Evolutionary conservation across 1,284 basidiomycete genomes (phyloP), one percentile per base, ranked within the genome.

Genomic region (Ganoderma sinense): DNA sequence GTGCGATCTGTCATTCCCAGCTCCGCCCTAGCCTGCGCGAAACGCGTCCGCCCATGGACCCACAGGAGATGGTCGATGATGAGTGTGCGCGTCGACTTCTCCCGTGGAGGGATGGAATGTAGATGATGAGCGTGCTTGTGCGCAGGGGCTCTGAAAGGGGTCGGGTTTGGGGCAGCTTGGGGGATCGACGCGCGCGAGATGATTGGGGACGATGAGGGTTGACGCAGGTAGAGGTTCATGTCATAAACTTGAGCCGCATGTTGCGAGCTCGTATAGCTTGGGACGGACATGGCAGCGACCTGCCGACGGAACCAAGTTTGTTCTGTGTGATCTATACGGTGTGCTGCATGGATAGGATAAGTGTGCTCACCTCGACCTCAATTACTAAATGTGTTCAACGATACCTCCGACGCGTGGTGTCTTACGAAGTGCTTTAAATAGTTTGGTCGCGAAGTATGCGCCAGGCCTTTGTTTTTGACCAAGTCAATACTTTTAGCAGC

Each of bases 41-140:
- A 92, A 69, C 93, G 87, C n/a, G 94, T 93, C 70, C 91, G 85
- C 5, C 87, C 89, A 80, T 95, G 94, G 6, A 91, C 91, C 92
- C 91, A 94, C 68, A 94, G 83, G 83, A 94, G 88, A 80, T 95
- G 91, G 80, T 95, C 93, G 69, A 95, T 88, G 73, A 95, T 94
- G 64, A 95, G 84, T 26, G 91, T 95, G 67, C 91, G 84, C 36
- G 91, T 94, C 56, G 89, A 93, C 83, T 93, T 94, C 81, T 93
- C 92, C 66, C 90, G 83, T 11, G 90, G 93, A 18, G 91, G 92
- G 63, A 94, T 93, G 10, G 91, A 89, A 77, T 89, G 91, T 14
- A 93, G 82, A 77, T 93, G 91, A 78, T 93, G 91, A 4, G 91
- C 90, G 80, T 91, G 89, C 71, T 89, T 90, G 78, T 91, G 89